Percentiles rank a stretch among this genome's conserved stretches.
phyloP scores from a whole-genome alignment of 352 stramenopile genomes.

The Phytophthora pinifolia region DNA sequence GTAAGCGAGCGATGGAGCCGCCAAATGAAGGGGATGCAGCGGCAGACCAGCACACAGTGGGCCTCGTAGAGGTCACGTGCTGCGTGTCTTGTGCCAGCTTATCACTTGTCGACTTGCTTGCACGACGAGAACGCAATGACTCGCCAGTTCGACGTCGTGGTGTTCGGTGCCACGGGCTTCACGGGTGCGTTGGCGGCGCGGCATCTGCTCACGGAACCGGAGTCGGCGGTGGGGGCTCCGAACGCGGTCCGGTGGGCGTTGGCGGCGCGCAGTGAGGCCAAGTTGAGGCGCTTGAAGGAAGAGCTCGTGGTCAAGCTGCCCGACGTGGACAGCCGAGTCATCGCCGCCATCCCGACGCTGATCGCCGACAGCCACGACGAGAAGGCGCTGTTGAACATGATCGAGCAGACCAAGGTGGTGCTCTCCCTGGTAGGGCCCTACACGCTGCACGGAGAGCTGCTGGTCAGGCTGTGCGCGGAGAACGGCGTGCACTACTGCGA shows the following conservation, averaged over 20 bases:
- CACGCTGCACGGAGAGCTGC: conserved; percentile 58
- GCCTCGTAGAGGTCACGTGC: conserved; percentile 3
- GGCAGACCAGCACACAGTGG: conserved; percentile 4
- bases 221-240: conserved; percentile 25
- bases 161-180: conserved; percentile 89
- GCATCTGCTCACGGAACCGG: conserved; percentile 55
- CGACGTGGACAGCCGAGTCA: conserved; percentile 16
- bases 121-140: conserved; percentile 1
- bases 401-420: conserved; percentile 72
- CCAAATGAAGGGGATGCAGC: conserved; percentile 8
- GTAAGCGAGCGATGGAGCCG: not conserved
- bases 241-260: conserved; percentile 76
- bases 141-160: conserved; percentile 44
- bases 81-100: not conserved
- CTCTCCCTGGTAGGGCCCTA: conserved; percentile 81
- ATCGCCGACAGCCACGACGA: conserved; percentile 51
- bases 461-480: conserved; percentile 81
- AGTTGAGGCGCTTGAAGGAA: conserved; percentile 54
- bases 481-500: conserved; percentile 90
- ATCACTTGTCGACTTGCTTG: conserved; percentile 6
- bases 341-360: conserved; percentile 35
- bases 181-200: conserved; percentile 63
- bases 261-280: conserved; percentile 62
- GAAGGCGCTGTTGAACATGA: conserved; percentile 48
- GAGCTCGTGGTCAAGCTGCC: conserved; percentile 35